Base-by-base conservation (phyloP, 371 early-diverging fungal species). In the Apophysomyces sp. region DNA sequence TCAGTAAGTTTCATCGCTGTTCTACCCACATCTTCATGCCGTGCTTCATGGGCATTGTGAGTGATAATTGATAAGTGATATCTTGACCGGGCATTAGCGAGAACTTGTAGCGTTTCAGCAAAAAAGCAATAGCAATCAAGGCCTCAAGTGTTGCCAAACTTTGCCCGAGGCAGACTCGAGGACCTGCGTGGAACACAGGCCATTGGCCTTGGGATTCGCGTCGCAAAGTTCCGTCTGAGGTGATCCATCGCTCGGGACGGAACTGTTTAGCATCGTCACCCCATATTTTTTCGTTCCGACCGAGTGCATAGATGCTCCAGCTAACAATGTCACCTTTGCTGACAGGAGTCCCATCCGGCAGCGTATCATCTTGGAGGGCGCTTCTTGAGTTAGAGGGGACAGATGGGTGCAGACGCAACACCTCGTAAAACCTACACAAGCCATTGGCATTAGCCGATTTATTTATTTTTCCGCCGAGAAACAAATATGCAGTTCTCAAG, bases 321-420 rank as follows among this genome's bases (percentile, higher is more conserved):
- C 57, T 49, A 9, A 86, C 60, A 34, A 66, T 69, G 29, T 84
- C 80, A 0, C 87, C 89, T 51, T 79, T 80, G 28, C 72, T 69
- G 2, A 92, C 72, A 52, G 24, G 79, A 31, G 74, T 74, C 1
- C 88, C 86, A 41, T 85, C 83, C 2, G 89, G 89, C 31, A 85
- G 66, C 11, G 78, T 57, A 60, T 82, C 82, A 55, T 85, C 86
- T 21, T 76, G 60, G 9, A 82, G 65, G 13, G 83, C 85, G 21
- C 65, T 37, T 76, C 86, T 88, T 15, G 67, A 28, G 30, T 85
- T 80, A 9, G 51, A 60, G 13, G 90, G 89, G 0, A 90, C 88
- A 9, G 78, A 71, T 1, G 89, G 87, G 63, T 87, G 74, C 24
- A 87, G 68, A n/a, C 88, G 75, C 37, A 89, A 60, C 1, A 83